These are phyloP conservation scores for Didymella glomerata DNA, from an alignment of 2,329 filamentous ascomycete genomes.

Conservation along the genomic window DNA sequence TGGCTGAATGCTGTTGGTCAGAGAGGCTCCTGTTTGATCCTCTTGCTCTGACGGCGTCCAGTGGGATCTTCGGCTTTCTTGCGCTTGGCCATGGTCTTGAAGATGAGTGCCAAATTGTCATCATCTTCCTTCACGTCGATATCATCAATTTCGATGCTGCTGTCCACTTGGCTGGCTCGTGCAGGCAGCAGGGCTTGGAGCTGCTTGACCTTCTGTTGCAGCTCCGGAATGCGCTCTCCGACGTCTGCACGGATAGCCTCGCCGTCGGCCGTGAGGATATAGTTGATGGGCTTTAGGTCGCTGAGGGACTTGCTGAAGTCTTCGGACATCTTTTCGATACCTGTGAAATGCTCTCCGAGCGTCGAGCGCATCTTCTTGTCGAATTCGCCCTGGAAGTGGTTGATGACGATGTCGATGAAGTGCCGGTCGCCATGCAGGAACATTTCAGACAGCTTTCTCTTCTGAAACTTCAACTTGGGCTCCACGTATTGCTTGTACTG, in stretches of 20 bases:
- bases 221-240: slow-evolving; percentile 7
- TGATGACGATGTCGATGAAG: slow-evolving; percentile 24
- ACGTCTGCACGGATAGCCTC: slow-evolving; percentile 11
- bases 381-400: slow-evolving; percentile 20
- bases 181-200: slow-evolving; percentile 1
- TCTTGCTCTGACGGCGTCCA: not conserved
- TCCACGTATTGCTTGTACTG: slow-evolving; percentile 21
- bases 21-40: not conserved
- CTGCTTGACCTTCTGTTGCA: not conserved
- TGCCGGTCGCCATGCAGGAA: slow-evolving; percentile 20
- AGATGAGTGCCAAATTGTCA: not conserved
- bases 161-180: not conserved
- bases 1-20: not conserved
- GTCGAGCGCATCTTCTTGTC: slow-evolving; percentile 6
- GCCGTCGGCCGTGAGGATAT: not conserved
- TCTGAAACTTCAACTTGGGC: slow-evolving; percentile 27
- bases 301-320: slow-evolving; percentile 1
- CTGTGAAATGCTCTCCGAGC: slow-evolving; percentile 4
- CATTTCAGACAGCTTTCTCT: slow-evolving; percentile 7
- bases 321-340: slow-evolving; percentile 6
- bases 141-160: not conserved
- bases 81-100: slow-evolving; percentile 2
- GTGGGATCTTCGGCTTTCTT: not conserved
- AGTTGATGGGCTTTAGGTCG: slow-evolving; percentile 4
- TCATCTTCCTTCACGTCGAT: slow-evolving; percentile 7